Evolutionary conservation across 108 stramenopile genomes (phyloP).

Genomic region (Mayamaea pseudoterrestris): DNA sequence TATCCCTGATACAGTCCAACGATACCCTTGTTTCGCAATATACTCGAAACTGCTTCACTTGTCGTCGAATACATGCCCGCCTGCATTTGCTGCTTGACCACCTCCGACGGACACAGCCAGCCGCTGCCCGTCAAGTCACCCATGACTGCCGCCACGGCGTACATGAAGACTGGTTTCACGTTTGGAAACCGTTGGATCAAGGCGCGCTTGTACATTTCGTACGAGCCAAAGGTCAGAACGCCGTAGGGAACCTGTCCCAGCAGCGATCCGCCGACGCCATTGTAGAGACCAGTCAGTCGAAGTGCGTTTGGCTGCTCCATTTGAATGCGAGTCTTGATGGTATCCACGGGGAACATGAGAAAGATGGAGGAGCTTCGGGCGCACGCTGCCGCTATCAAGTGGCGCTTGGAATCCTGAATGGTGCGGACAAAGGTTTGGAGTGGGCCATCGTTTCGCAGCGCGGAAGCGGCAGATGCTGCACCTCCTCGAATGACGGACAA

Average conservation of each 20-base stretch:
- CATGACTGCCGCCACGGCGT: constrained; percentile 45
- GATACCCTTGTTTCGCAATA: constrained; percentile 38
- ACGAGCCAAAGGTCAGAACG: constrained; percentile 70
- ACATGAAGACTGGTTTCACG: constrained; percentile 36
- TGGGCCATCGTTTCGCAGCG: background rate
- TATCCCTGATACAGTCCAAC: constrained; percentile 56
- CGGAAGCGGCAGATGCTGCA: background rate
- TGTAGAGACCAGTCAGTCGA: constrained; percentile 35
- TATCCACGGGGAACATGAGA: constrained; percentile 71
- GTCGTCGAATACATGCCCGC: constrained; percentile 54
- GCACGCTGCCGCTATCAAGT: constrained; percentile 55
- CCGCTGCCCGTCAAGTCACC: constrained; percentile 69
- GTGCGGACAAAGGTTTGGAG: constrained; percentile 19
- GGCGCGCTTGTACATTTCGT: constrained; percentile 76
- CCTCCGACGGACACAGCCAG: constrained; percentile 70
- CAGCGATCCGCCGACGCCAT: constrained; percentile 43
- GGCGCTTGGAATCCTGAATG: constrained; percentile 28
- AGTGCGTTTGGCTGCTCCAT: constrained; percentile 49
- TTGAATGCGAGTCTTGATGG: constrained; percentile 83
- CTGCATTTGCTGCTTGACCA: constrained; percentile 69
- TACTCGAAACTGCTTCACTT: constrained; percentile 38
- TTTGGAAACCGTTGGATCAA: constrained; percentile 37
- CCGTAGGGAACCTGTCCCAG: constrained; percentile 59
- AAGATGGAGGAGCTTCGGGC: constrained; percentile 60
- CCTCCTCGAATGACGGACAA: too few relatives aligned